A percentile compares a stretch with the other conserved stretches of the same genome.
phyloP scores from a whole-genome alignment of 75 land plant genomes.

The Adiantum capillusveneris region DNA sequence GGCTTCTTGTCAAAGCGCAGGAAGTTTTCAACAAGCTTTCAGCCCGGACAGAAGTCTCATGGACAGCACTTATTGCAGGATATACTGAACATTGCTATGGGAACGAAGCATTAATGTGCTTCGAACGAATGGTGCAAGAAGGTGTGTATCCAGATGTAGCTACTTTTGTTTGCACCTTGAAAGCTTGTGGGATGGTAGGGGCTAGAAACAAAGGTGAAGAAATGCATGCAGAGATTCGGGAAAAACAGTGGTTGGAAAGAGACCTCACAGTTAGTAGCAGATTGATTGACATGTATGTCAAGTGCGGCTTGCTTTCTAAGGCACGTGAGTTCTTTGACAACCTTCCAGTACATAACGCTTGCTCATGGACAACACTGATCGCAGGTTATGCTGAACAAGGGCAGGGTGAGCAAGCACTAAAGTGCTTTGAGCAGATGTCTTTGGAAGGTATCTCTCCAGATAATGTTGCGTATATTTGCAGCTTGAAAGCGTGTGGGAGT shows the following conservation, averaged over 20 bases:
- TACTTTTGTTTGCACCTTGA: slow-evolving; percentile 18
- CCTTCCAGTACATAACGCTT: slow-evolving; percentile 25
- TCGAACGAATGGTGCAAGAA: slow-evolving; percentile 11
- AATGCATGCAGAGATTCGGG: too few species aligned
- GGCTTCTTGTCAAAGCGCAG: slow-evolving; percentile 14
- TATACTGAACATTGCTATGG: slow-evolving; percentile 12
- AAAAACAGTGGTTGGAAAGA: too few species aligned
- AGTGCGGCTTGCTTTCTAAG: slow-evolving; percentile 41
- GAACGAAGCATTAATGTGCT: slow-evolving; percentile 20
- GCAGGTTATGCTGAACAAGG: slow-evolving; percentile 51
- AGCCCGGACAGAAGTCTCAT: slow-evolving; percentile 19
- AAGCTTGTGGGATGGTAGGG: slow-evolving; percentile 23
- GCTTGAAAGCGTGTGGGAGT: slow-evolving; percentile 42
- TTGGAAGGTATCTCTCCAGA: background rate
- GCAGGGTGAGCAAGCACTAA: slow-evolving; percentile 24
- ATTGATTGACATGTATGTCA: slow-evolving; percentile 54
- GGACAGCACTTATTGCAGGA: slow-evolving; percentile 13
- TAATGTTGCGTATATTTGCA: background rate
- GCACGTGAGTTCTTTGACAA: slow-evolving; percentile 32
- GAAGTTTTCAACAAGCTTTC: slow-evolving; percentile 20
- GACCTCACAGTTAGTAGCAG: slow-evolving; percentile 26
- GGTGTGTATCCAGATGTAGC: slow-evolving; percentile 25
- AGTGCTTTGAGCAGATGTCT: background rate
- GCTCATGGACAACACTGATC: slow-evolving; percentile 66
- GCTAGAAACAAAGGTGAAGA: too few species aligned